Evolutionary conservation across 164 flowering plant genomes (phyloP), one percentile per base, ranked within the genome.

Genomic region (Tetracentron sinense): DNA sequence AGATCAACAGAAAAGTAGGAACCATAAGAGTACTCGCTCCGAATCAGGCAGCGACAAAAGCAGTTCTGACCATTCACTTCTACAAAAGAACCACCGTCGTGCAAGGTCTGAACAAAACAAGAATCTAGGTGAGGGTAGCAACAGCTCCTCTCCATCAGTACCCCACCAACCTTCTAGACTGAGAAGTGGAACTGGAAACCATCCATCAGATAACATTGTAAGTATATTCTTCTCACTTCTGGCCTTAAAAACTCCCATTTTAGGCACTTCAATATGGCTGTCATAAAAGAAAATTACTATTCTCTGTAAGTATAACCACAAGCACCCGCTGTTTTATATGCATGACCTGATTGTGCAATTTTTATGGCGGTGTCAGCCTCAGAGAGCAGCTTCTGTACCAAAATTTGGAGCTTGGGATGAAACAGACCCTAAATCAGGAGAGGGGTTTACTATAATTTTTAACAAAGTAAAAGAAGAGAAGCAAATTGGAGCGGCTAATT

Each of bases 371-470:
- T 38, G n/a, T 42, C 68, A 80, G 82, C 73, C 68, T 67, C 73
- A 66, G 4, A 79, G 71, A 75, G 66, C 66, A 46, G 79, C 81
- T 28, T 79, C 88, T 10, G 69, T 87, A 17, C 92, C 92, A 6
- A 82, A 80, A 62, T 87, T 87, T 47, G 92, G 92, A 27, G 81
- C 72, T 20, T 87, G 92, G 89, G 86, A 87, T 69, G 92, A 75
- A 56, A 75, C 64, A 6, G 85, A 87, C 52, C 89, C 89, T 1
- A 77, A 14, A 68, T 82, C 89, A 38, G 88, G 83, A 29, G 87
- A 84, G 56, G 86, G 86, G 12, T 87, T 77, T 63, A 84, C 92
- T 7, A 71, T 72, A 50, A 82, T 84, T n/a, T 87, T 87, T 71
- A 75, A 81, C 71, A 77, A 77, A 75, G 78, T 78, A 51, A 81